Evolutionary conservation across 768 basidiomycete species (phyloP), one percentile per base, ranked within the genome.

Genomic region (Lyophyllum shimeji): DNA sequence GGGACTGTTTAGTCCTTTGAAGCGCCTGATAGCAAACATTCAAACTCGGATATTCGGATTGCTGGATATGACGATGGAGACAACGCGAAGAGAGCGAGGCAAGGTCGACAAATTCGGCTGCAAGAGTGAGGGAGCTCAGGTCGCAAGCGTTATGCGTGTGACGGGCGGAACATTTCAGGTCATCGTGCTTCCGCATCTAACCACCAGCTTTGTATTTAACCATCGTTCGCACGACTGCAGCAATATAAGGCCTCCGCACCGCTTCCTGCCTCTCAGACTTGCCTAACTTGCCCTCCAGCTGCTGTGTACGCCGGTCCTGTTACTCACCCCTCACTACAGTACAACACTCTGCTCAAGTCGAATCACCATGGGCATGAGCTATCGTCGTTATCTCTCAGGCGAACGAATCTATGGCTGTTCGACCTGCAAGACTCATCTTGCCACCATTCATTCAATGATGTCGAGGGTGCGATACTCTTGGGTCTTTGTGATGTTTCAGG

Each of bases 371-470:
- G 93, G 93, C 67, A 88, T 93, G 86, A 89, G 82, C 66, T 93
- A 91, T 72, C 87, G 90, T 67, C 86, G 85, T 55, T 95, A 93
- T 76, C 87, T 95, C 60, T 77, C 84, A 47, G 90, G 90, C 44
- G 86, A 86, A 61, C 85, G 90, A 64, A 89, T 95, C 67, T 95
- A 93, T 64, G 93, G 93, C 34, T 95, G 94, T 73, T 83, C 82
- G 47, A 85, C 75, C 46, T 95, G 93, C 82, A 87, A 80, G 71
- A 95, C 93, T 12, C 93, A 95, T 71, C 85, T 95, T 45, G 86
- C 92, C n/a, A 93, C 91, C 24, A 88, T 92, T 55, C 89, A 93
- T 69, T 86, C 88, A 43, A 93, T 95, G 89, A 84, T 95, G 63
- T 94, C 92, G 57, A 81, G 92, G 70, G 93, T 93, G 62, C 15